Evolutionary conservation across 352 stramenopile species (phyloP).

Genomic region (Globisporangium carolinianum): DNA sequence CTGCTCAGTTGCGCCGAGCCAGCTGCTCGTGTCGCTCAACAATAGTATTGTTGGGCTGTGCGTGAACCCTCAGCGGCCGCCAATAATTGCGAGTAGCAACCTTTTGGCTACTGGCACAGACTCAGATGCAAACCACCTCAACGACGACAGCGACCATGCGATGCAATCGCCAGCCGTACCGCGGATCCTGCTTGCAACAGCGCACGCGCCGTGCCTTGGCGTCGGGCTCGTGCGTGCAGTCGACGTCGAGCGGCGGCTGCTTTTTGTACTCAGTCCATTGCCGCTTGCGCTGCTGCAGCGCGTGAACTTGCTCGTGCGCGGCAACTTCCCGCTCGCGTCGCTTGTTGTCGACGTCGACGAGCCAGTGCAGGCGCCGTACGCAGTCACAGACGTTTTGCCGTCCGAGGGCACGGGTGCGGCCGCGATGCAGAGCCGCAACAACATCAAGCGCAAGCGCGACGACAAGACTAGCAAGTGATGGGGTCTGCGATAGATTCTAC

Average conservation of each 20-base stretch:
- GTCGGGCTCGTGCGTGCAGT: slow-evolving; percentile 62
- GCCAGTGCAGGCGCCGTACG: slow-evolving; percentile 45
- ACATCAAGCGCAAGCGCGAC: slow-evolving; percentile 83
- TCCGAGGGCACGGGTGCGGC: slow-evolving; percentile 67
- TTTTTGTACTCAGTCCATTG: slow-evolving; percentile 70
- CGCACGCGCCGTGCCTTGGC: slow-evolving; percentile 57
- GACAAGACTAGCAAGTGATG: slow-evolving; percentile 11
- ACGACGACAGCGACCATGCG: slow-evolving; percentile 9
- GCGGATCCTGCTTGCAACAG: slow-evolving; percentile 45
- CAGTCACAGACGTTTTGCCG: slow-evolving; percentile 59
- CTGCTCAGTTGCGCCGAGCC: slow-evolving; percentile 56
- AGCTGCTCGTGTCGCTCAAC: slow-evolving; percentile 71
- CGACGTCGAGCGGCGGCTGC: slow-evolving; percentile 37
- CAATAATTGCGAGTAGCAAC: neutral
- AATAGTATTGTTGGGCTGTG: slow-evolving; percentile 69
- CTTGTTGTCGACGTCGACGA: slow-evolving; percentile 45
- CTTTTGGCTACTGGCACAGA: no score
- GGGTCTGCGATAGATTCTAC: no score
- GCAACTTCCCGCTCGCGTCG: slow-evolving; percentile 48
- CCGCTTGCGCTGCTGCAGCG: slow-evolving; percentile 35
- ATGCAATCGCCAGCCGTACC: slow-evolving; percentile 14
- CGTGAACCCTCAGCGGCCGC: slow-evolving; percentile 20
- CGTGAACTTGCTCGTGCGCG: slow-evolving; percentile 72
- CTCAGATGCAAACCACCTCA: neutral
- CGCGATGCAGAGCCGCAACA: slow-evolving; percentile 83